A percentile compares a stretch with the other conserved stretches of the same genome.
Conservation (phyloP, 331 rosid species). For the Pyrus hybrid region DNA sequence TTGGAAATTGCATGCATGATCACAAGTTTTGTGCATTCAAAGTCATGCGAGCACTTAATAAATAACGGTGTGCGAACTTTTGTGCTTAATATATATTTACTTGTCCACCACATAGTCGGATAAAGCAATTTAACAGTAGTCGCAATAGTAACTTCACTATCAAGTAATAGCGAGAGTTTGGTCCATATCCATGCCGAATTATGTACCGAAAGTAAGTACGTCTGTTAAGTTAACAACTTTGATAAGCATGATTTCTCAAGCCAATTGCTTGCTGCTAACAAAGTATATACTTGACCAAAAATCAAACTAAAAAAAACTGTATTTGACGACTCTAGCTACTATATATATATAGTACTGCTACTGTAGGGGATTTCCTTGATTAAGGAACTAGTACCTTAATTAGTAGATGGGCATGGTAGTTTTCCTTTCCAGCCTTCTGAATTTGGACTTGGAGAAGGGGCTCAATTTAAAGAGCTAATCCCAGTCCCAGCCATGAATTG, state of each 20-base stretch:
- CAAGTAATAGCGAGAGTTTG: not conserved
- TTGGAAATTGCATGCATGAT: not conserved
- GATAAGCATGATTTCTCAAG: not conserved
- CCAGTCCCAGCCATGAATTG: not conserved
- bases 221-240: not conserved
- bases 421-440: not conserved
- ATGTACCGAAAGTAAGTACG: not conserved
- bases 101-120: not conserved
- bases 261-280: too few relatives aligned
- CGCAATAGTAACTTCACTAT: not conserved
- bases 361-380: not conserved
- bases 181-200: not conserved
- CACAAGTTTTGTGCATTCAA: not conserved
- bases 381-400: not conserved
- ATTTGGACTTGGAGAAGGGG: not conserved
- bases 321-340: not conserved
- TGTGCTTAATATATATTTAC: not conserved
- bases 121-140: not conserved
- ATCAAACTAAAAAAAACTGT: not conserved
- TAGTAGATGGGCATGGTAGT: not conserved
- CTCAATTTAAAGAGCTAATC: not conserved
- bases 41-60: not conserved
- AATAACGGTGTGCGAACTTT: not conserved
- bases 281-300: not conserved
- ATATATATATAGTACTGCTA: not conserved